Conservation (phyloP, 345 rosid species). For the Populus pruinosa region DNA sequence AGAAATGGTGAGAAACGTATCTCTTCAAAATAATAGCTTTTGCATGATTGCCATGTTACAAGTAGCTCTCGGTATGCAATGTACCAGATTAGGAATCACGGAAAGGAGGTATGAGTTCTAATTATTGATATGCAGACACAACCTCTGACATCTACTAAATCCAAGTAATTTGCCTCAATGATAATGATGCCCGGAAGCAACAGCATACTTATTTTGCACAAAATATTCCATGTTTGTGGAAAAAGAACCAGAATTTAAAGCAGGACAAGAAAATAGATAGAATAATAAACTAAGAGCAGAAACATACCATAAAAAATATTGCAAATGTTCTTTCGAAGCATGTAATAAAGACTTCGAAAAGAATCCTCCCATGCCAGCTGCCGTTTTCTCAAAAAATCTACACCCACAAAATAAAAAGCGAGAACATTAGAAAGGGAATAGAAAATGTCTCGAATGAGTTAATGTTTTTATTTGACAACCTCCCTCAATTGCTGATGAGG, state of each 20-base stretch:
- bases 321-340: slow-evolving; percentile 72
- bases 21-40: background rate
- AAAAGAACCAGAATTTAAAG: slow-evolving; percentile 1
- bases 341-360: slow-evolving; percentile 77
- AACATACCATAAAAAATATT: slow-evolving; percentile 74
- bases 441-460: background rate
- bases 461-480: slow-evolving; percentile 44
- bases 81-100: background rate
- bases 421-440: slow-evolving; percentile 8
- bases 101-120: background rate
- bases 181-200: background rate
- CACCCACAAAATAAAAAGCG: slow-evolving; percentile 42
- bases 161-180: background rate
- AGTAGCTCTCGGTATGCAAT: background rate
- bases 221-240: background rate
- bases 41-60: background rate
- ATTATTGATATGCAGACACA: background rate
- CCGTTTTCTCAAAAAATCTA: slow-evolving; percentile 67
- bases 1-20: background rate
- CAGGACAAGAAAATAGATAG: slow-evolving; percentile 2
- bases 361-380: slow-evolving; percentile 83
- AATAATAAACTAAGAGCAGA: background rate
- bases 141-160: background rate
- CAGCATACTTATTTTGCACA: background rate
- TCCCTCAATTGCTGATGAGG: slow-evolving; percentile 52